These are phyloP conservation scores for Evansstolkia leycettana DNA, from an alignment of 495 filamentous ascomycete species.

Conservation along the genomic window DNA sequence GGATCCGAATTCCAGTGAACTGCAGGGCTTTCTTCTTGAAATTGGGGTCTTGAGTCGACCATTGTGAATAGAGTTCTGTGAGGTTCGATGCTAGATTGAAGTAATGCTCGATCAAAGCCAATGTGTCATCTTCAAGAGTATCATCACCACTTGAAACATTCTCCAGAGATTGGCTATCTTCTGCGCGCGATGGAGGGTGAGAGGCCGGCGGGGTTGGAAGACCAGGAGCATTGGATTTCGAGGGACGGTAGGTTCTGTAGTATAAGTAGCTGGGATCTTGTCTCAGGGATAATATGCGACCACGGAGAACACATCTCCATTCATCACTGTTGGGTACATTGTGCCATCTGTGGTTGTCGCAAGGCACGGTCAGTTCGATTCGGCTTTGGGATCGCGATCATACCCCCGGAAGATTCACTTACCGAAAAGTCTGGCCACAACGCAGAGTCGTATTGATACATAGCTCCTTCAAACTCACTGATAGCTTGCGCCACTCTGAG, in stretches of 20 bases:
- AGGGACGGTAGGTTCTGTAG: constrained; percentile 58
- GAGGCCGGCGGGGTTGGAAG: constrained; percentile 18
- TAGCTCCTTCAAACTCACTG: constrained; percentile 66
- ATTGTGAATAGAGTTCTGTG: constrained; percentile 66
- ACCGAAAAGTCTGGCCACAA: constrained; percentile 85
- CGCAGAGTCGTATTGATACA: constrained; percentile 85
- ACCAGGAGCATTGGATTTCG: constrained; percentile 1
- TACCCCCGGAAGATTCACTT: constrained; percentile 1
- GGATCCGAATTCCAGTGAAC: constrained; percentile 87
- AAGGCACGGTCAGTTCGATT: background rate
- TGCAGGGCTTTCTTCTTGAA: constrained; percentile 79
- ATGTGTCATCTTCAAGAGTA: constrained; percentile 45
- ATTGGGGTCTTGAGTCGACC: constrained; percentile 75
- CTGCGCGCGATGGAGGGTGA: constrained; percentile 15
- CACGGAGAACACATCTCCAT: constrained; percentile 86
- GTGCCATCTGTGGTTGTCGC: constrained; percentile 53
- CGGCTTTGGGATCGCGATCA: background rate
- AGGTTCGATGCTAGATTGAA: constrained; percentile 70
- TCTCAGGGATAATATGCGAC: constrained; percentile 69
- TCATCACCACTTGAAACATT: background rate
- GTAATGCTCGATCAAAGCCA: constrained; percentile 60
- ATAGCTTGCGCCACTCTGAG: constrained; percentile 69
- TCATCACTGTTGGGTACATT: constrained; percentile 58
- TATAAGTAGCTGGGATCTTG: constrained; percentile 72
- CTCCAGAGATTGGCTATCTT: constrained; percentile 1